Conservation (phyloP, 768 basidiomycete species). For the Termitomyces eurrhizus region DNA sequence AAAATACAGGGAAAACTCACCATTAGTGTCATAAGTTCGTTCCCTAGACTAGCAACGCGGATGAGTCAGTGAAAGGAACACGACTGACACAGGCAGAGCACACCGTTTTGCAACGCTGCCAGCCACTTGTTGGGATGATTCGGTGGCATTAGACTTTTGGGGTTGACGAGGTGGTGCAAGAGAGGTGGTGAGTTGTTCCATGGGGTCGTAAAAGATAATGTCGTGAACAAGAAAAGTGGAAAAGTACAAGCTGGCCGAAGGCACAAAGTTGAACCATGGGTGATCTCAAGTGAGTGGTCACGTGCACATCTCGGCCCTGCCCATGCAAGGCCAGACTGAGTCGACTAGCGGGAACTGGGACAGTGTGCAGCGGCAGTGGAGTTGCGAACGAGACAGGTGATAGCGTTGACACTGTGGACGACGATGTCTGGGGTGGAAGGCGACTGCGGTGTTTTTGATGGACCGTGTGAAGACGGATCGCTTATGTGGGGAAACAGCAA, state of each 20-base stretch:
- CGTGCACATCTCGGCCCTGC: slow-evolving; percentile 4
- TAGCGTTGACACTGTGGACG: not conserved
- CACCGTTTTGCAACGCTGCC: slow-evolving; percentile 87
- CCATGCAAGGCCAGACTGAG: not conserved
- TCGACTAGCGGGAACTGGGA: not conserved
- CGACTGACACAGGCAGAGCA: slow-evolving; percentile 13
- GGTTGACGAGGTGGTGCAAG: slow-evolving; percentile 55
- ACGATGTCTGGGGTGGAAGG: not conserved
- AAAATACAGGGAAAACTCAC: slow-evolving; percentile 35
- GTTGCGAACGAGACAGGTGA: no score
- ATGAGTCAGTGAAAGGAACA: slow-evolving; percentile 3
- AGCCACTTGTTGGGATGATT: slow-evolving; percentile 50
- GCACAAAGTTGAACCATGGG: slow-evolving; percentile 10
- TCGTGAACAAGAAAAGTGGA: slow-evolving; percentile 17
- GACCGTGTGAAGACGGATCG: slow-evolving; percentile 16
- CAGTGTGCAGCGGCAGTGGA: not conserved
- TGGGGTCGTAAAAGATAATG: slow-evolving; percentile 26
- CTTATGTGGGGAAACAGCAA: slow-evolving; percentile 5
- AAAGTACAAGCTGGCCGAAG: slow-evolving; percentile 13
- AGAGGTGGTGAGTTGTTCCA: slow-evolving; percentile 73
- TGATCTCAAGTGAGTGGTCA: slow-evolving; percentile 8
- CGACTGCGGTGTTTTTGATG: slow-evolving; percentile 4
- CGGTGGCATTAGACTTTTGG: slow-evolving; percentile 53
- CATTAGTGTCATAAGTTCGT: slow-evolving; percentile 88
- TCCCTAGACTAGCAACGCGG: slow-evolving; percentile 55